Base-by-base conservation (phyloP, 768 basidiomycete species). In the Phlebiopsis gigantea region DNA sequence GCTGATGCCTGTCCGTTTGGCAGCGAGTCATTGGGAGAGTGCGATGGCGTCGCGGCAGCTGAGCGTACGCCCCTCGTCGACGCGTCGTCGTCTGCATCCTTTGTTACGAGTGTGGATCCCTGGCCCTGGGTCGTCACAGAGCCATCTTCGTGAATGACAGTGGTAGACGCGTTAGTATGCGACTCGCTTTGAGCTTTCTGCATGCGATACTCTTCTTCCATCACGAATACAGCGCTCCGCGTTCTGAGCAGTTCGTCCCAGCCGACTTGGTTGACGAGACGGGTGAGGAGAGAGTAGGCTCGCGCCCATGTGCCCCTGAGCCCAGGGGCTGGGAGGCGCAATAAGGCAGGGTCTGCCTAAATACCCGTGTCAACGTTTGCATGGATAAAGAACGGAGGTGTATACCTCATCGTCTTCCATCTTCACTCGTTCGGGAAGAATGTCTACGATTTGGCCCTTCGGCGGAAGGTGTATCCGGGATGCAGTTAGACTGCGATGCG, bases 191-290 rank as follows among this genome's bases (percentile, higher is more conserved):
- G 83, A 1, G 89, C 87, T 68, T 98, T 98, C 75, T 98, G 96
- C 85, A 91, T 89, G 34, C 97, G 82, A 69, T 99, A 99, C 69
- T 99, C 97, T 69, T 99, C 96, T 69, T 98, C 97, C 97, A 99
- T 99, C 41, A 99, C 97, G 71, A 99, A 98, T 14, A 99, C 97
- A 34, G 77, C 73, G 70, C 91, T 93, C 80, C 97, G 86, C 14
- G 91, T 89, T 76, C 94, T 94, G 56, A 99, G 79, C 2, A 98
- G 81, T 74, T 98, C 97, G 73, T 99, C 97, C 97, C 97, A 99
- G 0, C 97, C 97, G 62, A 99, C 94, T 61, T 93, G 87, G 0
- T 89, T 84, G 29, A 98, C 97, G 22, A 99, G 85, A 0, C 87
- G 83, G 14, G 95, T 90, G 22, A 99, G 81, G 12, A 99, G 81